These are phyloP conservation scores for Wallacemonas rigidus DNA, from an alignment of 208 protist species.

Conservation along the genomic window DNA sequence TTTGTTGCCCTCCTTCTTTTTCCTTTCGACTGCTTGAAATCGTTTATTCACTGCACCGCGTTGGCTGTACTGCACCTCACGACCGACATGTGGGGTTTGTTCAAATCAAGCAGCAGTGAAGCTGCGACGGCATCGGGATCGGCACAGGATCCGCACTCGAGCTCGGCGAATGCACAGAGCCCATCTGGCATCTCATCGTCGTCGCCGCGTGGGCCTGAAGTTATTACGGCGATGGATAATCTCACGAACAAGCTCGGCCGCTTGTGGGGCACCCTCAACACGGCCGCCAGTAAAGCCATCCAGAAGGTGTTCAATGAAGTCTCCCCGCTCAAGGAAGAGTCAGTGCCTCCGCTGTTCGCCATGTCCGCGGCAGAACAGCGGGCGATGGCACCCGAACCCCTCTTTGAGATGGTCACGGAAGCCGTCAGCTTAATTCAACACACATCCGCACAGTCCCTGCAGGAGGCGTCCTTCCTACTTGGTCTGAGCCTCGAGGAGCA, in stretches of 20 bases:
- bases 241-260: slow-evolving; percentile 16
- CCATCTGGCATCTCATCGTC: neutral
- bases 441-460: slow-evolving; percentile 30
- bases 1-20: too few relatives aligned
- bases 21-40: too few relatives aligned
- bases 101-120: too few relatives aligned
- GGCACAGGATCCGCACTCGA: neutral
- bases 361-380: slow-evolving; percentile 29
- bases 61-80: too few relatives aligned
- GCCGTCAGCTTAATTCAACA: slow-evolving; percentile 36
- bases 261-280: slow-evolving; percentile 44
- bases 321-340: slow-evolving; percentile 25
- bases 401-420: slow-evolving; percentile 38
- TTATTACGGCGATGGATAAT: slow-evolving; percentile 14
- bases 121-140: neutral
- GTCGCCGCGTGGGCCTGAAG: neutral
- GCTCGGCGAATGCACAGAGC: neutral
- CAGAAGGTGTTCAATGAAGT: slow-evolving; percentile 31
- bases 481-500: slow-evolving; percentile 65
- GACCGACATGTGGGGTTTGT: too few relatives aligned
- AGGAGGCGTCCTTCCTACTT: slow-evolving; percentile 60
- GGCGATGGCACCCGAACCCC: slow-evolving; percentile 29
- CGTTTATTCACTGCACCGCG: too few relatives aligned
- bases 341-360: slow-evolving; percentile 34
- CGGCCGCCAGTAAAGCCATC: slow-evolving; percentile 31